Evolutionary conservation across 1,284 basidiomycete species (phyloP).

Genomic region (Moesziomyces sp.): DNA sequence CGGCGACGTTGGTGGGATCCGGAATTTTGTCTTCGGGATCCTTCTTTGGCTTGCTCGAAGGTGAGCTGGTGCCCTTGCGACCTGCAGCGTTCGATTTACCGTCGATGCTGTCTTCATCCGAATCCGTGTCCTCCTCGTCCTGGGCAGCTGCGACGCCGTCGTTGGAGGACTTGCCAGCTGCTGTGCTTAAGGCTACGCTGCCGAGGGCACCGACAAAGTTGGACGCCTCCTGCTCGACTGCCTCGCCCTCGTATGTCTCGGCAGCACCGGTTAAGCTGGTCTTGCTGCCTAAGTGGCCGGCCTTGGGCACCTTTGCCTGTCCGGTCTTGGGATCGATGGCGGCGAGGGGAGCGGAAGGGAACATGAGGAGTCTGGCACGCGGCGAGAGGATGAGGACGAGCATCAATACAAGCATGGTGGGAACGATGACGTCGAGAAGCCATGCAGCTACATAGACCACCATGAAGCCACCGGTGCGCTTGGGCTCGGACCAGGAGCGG

Average conservation of each 20-base stretch:
- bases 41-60: constrained; percentile 13
- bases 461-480: constrained; percentile 70
- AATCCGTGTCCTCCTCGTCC: constrained; percentile 14
- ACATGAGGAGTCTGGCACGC: constrained; percentile 70
- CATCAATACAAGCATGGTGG: constrained; percentile 64
- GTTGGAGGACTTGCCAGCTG: constrained; percentile 68
- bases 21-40: constrained; percentile 59
- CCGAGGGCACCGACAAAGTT: constrained; percentile 70
- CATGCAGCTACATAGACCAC: constrained; percentile 44
- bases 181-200: constrained; percentile 68
- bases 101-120: constrained; percentile 24
- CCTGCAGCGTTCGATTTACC: constrained; percentile 13
- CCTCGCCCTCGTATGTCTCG: constrained; percentile 70
- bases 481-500: constrained; percentile 72
- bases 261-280: constrained; percentile 55
- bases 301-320: constrained; percentile 58
- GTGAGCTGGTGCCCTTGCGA: constrained; percentile 17
- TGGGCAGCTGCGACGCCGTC: constrained; percentile 8
- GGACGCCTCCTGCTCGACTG: constrained; percentile 70
- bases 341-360: constrained; percentile 72
- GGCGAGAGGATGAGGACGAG: constrained; percentile 71
- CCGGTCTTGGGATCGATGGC: constrained; percentile 66
- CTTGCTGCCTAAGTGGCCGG: constrained; percentile 61
- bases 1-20: constrained; percentile 67
- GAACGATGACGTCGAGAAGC: constrained; percentile 35